Conservation (phyloP, 2,329 filamentous ascomycete genomes). For the Xylaria sp. region DNA sequence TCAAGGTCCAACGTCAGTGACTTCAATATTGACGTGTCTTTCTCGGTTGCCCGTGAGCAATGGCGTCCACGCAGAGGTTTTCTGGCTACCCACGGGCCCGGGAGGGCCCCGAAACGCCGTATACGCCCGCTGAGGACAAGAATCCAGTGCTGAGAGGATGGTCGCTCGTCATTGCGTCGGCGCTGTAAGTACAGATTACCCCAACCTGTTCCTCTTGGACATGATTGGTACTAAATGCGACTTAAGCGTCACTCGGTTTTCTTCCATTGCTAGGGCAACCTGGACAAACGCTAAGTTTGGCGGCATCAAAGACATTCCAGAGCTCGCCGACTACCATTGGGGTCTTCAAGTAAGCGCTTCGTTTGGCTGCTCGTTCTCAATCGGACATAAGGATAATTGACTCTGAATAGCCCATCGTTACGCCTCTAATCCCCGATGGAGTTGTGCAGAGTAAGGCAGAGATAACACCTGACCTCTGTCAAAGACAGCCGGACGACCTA, state of each 20-base stretch:
- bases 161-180: slow-evolving; percentile 62
- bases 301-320: slow-evolving; percentile 48
- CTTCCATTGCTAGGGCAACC: slow-evolving; percentile 63
- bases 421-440: slow-evolving; percentile 48
- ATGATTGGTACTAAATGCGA: slow-evolving; percentile 10
- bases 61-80: slow-evolving; percentile 32
- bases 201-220: not conserved
- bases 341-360: slow-evolving; percentile 50
- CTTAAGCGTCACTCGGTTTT: slow-evolving; percentile 60
- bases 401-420: slow-evolving; percentile 55
- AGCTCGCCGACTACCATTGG: slow-evolving; percentile 47
- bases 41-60: slow-evolving; percentile 5
- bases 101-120: slow-evolving; percentile 41
- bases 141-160: slow-evolving; percentile 74
- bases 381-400: slow-evolving; percentile 14
- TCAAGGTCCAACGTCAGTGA: not conserved
- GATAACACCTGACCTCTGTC: slow-evolving; percentile 46
- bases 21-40: slow-evolving; percentile 1
- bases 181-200: slow-evolving; percentile 53
- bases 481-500: slow-evolving; percentile 44
- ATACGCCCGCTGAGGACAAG: slow-evolving; percentile 53
- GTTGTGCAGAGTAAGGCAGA: slow-evolving; percentile 39
- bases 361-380: not conserved
- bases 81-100: slow-evolving; percentile 34
- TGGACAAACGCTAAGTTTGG: slow-evolving; percentile 70